These are phyloP conservation scores for Priceomyces castillae DNA, from an alignment of 805 yeast genomes.

Conservation along the genomic window DNA sequence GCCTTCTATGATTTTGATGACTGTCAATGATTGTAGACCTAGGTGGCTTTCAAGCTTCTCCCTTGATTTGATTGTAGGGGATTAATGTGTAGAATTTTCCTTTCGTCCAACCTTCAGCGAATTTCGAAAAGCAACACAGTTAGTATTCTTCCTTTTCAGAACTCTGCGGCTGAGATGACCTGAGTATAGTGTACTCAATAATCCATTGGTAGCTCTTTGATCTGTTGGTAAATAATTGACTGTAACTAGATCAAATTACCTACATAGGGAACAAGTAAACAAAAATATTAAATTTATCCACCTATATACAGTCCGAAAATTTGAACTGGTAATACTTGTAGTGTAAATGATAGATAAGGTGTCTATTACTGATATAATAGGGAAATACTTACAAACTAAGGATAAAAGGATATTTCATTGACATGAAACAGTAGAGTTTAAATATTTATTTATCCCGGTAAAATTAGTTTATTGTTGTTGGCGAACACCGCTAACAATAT, in stretches of 20 bases:
- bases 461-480: conserved; percentile 25
- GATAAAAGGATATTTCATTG: background rate
- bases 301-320: background rate
- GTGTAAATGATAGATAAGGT: background rate
- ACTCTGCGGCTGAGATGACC: conserved; percentile 2
- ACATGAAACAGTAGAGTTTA: background rate
- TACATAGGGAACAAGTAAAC: conserved; percentile 1
- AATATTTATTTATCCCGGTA: background rate
- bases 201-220: conserved; percentile 1
- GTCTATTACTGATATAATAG: background rate
- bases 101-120: background rate
- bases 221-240: conserved; percentile 1
- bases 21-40: background rate
- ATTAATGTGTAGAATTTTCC: background rate
- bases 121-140: background rate
- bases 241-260: conserved; percentile 1
- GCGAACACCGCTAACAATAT: conserved; percentile 94
- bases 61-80: background rate
- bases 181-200: background rate
- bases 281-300: background rate
- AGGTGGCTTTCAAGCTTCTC: background rate
- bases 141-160: background rate
- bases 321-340: background rate
- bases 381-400: background rate
- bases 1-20: background rate